Evolutionary conservation across 2,329 filamentous ascomycete genomes (phyloP).

Genomic region (Tolypocladium endophyticum): DNA sequence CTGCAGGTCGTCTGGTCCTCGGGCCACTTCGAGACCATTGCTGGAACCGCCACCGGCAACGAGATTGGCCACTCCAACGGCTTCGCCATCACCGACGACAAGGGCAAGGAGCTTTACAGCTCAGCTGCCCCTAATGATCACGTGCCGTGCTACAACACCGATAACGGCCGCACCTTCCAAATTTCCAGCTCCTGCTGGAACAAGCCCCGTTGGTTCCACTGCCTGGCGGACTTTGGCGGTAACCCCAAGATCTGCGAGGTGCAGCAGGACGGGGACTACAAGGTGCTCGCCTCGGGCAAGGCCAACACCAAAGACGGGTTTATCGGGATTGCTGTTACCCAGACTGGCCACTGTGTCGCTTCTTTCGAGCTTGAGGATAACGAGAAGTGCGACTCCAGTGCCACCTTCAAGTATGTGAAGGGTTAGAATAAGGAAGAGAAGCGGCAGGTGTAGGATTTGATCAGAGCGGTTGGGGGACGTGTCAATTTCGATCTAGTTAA

Average conservation of each 20-base stretch:
- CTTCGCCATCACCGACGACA: background rate
- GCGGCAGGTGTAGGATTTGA: too few relatives aligned
- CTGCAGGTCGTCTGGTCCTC: background rate
- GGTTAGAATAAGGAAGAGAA: too few relatives aligned
- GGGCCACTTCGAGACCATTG: background rate
- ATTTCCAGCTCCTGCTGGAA: background rate
- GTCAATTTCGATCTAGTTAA: too few relatives aligned
- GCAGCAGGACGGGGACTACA: background rate
- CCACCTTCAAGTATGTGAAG: too few relatives aligned
- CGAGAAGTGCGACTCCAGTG: background rate
- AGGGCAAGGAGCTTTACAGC: background rate
- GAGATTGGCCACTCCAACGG: background rate
- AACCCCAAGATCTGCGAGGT: background rate
- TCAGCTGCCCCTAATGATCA: background rate
- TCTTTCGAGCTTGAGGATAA: background rate
- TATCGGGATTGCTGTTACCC: background rate
- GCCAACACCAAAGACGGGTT: background rate
- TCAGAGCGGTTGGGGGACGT: too few relatives aligned
- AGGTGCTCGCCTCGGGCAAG: background rate
- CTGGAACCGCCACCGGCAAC: background rate
- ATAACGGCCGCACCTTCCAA: background rate
- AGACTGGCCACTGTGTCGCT: background rate
- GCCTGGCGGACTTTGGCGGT: background rate
- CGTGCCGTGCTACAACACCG: background rate
- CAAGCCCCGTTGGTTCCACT: background rate